Evolutionary conservation across 495 filamentous ascomycete species (phyloP), one percentile per base, ranked within the genome.

Genomic region (Sordaria brevicollis): DNA sequence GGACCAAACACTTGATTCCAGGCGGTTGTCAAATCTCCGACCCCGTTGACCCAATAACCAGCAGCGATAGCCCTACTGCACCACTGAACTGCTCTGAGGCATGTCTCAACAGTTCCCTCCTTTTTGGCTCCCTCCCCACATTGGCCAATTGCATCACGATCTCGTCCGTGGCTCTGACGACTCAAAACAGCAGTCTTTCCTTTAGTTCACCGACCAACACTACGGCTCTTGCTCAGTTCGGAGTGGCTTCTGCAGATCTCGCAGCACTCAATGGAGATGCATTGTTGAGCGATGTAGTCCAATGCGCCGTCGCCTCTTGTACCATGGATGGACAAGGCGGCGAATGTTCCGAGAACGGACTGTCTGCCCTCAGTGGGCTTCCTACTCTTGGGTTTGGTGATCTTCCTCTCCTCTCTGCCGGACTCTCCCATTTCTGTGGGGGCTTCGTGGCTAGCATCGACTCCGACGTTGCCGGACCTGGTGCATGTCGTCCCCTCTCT

Each of bases 401-500:
- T 8, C 10, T 36, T 19, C 15, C 9, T 3, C n/a, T 25, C 11
- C 9, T 69, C 21, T 21, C 33, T 19, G 29, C 33, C 15, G 43
- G 41, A 6, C 41, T 69, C 4, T 13, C 25, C 6, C 7, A 15
- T 4, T 69, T 57, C 38, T 69, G 67, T 15, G 67, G 31, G 17
- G 36, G 37, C 5, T 35, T 49, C 49, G 67, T 43, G n/a, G 37
- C 37, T 8, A 54, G 29, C 5, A 25, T 69, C 25, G 35, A 62
- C n/a, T 31, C 67, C n/a, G 67, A 69, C 35, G 62, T 69, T 62
- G 67, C 67, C 33, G 67, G 67, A 4, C 67, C 67, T 4, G 67
- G 67, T 41, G 67, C 38, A 69, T 35, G 67, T 49, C 49, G 4
- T 15, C 7, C 13, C 17, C 4, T 68, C 19, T 15, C 11, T 31